Evolutionary conservation across 2,329 filamentous ascomycete genomes (phyloP), one percentile per base, ranked within the genome.

Genomic region (Beauveria rudraprayagi): DNA sequence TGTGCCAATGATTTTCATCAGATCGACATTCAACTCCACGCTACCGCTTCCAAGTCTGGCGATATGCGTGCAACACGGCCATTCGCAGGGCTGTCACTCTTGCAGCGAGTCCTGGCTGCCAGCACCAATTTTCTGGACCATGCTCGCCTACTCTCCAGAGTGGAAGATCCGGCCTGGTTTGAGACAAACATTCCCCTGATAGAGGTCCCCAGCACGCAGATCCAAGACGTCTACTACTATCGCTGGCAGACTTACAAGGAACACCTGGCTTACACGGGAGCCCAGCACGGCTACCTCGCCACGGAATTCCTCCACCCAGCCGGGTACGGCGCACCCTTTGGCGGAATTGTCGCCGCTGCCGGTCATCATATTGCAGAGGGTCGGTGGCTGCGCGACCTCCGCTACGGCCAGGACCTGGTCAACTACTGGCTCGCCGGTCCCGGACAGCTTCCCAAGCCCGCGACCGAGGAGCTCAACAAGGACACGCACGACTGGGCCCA

Each of bases 181-280:
- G 65, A 70, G 30, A 65, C 73, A 58, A 78, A 77, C 61, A 76
- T 78, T 37, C 76, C 76, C 5, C 74, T 73, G 50, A 71, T 78
- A n/a, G 75, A 78, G 41, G 70, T 77, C 19, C 76, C 76, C 9
- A 54, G 48, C 17, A 72, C 70, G 51, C 66, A 72, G 22, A 71
- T 78, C 56, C 72, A 77, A 63, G 73, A 77, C 61, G 75, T 79
- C 19, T 78, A 78, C 63, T 78, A 78, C 64, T 78, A 78, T 63
- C 72, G 76, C 44, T 74, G 73, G 67, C 72, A 72, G 11, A 70
- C 75, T 5, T 69, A 76, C 59, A 73, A 76, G 62, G 71, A 76
- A 10, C 77, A 78, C 63, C 67, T 76, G 28, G 71, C 72, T 48
- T 78, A 75, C 62, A 71, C 71, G 56, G 70, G 67, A 26, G 69